Evolutionary conservation across 768 basidiomycete species (phyloP).

Genomic region (Podaxis sp.): DNA sequence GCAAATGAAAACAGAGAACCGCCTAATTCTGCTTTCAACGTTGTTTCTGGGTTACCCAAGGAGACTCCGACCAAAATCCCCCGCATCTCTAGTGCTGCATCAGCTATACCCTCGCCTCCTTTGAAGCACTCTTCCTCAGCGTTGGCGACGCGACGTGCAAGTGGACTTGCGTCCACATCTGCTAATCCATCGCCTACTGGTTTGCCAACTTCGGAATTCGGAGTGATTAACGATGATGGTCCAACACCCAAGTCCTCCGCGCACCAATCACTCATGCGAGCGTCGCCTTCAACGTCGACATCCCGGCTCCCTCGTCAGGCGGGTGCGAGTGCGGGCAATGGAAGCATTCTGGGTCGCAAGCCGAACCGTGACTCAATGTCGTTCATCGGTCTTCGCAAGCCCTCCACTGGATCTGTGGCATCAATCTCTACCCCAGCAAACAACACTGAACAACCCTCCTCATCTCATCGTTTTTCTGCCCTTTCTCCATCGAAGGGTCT

Average conservation of each 20-base stretch:
- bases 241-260: slow-evolving; percentile 45
- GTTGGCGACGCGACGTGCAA: slow-evolving; percentile 61
- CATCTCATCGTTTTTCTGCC: slow-evolving; percentile 72
- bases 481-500: slow-evolving; percentile 84
- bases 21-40: slow-evolving; percentile 54
- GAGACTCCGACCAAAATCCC: slow-evolving; percentile 94
- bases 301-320: slow-evolving; percentile 70
- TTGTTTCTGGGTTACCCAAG: slow-evolving; percentile 55
- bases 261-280: slow-evolving; percentile 56
- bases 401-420: slow-evolving; percentile 79
- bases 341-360: slow-evolving; percentile 54
- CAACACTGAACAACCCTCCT: slow-evolving; percentile 28
- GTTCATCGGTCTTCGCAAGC: slow-evolving; percentile 75
- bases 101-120: slow-evolving; percentile 72
- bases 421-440: slow-evolving; percentile 56
- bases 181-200: slow-evolving; percentile 65
- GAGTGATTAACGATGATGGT: slow-evolving; percentile 61
- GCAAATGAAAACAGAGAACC: slow-evolving; percentile 57
- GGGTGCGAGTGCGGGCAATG: slow-evolving; percentile 41
- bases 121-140: slow-evolving; percentile 52
- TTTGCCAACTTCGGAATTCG: slow-evolving; percentile 69
- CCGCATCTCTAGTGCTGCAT: slow-evolving; percentile 84
- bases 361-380: slow-evolving; percentile 78
- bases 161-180: slow-evolving; percentile 52
- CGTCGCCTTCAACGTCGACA: slow-evolving; percentile 59